These are phyloP conservation scores for Cupressus sempervirens DNA, from an alignment of 75 land plant genomes.

Conservation along the genomic window DNA sequence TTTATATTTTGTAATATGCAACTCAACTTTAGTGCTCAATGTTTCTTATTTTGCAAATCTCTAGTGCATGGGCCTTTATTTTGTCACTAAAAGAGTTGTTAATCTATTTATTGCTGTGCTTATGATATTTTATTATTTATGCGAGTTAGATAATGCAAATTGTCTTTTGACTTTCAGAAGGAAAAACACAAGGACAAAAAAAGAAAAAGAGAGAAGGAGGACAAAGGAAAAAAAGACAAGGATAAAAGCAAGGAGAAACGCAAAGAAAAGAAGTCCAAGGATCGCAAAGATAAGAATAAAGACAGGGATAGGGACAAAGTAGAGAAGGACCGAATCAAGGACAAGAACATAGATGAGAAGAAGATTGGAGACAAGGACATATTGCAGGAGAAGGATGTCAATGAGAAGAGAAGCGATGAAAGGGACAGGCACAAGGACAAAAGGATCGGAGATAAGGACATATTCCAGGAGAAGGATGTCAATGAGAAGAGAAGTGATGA, in stretches of 20 bases:
- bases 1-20: neutral
- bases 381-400: constrained; percentile 14
- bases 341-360: constrained; percentile 16
- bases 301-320: constrained; percentile 31
- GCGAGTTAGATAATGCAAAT: neutral
- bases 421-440: constrained; percentile 19
- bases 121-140: neutral
- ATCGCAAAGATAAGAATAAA: constrained; percentile 37
- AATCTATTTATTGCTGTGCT: neutral
- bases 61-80: neutral
- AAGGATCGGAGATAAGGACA: constrained; percentile 23
- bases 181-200: constrained; percentile 53
- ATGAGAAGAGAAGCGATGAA: constrained; percentile 31
- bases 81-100: neutral
- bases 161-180: constrained; percentile 9
- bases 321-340: constrained; percentile 12
- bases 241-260: constrained; percentile 37
- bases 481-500: constrained; percentile 32
- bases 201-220: constrained; percentile 36
- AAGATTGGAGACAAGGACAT: constrained; percentile 13
- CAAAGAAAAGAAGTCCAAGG: constrained; percentile 34
- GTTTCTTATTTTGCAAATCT: neutral
- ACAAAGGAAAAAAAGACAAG: constrained; percentile 43
- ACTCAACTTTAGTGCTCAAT: neutral
- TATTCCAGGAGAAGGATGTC: constrained; percentile 14